phyloP scores from a whole-genome alignment of 176 grass and related monocot species.

The Aegilops sharonensis region DNA sequence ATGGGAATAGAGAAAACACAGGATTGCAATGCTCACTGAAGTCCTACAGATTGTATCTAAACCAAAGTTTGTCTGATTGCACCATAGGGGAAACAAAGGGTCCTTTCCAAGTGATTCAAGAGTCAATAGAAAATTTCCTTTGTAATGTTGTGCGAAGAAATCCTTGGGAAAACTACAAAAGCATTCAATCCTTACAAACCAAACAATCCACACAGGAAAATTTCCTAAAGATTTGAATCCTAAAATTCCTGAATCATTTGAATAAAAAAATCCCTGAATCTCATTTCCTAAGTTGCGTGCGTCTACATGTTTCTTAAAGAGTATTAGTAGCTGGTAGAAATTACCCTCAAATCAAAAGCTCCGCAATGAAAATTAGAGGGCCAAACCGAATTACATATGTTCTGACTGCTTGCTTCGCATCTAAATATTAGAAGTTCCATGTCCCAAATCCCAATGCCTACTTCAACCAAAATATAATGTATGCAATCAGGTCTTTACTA shows the following conservation, averaged over 20 bases:
- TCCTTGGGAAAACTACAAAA: background rate
- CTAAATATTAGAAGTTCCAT: background rate
- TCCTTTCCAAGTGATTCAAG: background rate
- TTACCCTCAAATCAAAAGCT: constrained; percentile 21
- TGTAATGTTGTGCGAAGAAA: background rate
- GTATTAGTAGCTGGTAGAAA: background rate
- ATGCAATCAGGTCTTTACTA: background rate
- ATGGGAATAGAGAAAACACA: background rate
- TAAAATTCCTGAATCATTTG: background rate
- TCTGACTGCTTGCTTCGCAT: background rate
- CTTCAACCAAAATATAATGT: constrained; percentile 21
- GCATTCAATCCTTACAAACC: background rate
- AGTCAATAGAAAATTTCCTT: background rate
- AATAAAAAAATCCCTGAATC: background rate
- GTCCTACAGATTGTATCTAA: background rate
- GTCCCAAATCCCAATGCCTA: background rate
- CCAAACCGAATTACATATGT: constrained; percentile 3
- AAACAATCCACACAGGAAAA: background rate
- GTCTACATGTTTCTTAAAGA: background rate
- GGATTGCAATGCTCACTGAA: background rate
- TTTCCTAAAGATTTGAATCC: background rate
- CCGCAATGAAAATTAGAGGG: background rate
- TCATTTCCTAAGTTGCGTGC: background rate
- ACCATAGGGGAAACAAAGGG: background rate
- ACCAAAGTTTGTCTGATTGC: background rate